A percentile compares a stretch with the other conserved stretches of the same genome.
Conservation (phyloP, 257 asterid species). For the Salvia splendens region DNA sequence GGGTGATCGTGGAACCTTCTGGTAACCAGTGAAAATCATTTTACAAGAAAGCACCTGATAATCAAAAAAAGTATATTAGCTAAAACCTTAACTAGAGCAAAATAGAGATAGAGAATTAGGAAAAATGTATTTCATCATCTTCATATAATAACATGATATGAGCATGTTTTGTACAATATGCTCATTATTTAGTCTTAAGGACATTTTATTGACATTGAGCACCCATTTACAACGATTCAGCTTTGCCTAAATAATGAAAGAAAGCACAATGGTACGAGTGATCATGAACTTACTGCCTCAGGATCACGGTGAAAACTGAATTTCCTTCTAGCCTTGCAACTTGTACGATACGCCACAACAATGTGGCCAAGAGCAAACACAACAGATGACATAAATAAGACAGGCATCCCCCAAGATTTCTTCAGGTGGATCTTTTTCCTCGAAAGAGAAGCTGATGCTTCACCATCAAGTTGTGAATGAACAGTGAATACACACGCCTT, state of each 20-base stretch:
- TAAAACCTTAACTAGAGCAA: background rate
- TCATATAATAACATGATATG: background rate
- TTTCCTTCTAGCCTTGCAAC: constrained; percentile 93
- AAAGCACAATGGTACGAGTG: background rate
- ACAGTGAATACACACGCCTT: constrained; percentile 84
- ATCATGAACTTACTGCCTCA: constrained; percentile 71
- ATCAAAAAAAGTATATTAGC: constrained; percentile 35
- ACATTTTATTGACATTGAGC: background rate
- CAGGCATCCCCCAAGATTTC: constrained; percentile 99
- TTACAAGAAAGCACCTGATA: constrained; percentile 79
- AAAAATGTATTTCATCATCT: background rate
- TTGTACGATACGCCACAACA: constrained; percentile 86
- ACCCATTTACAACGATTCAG: background rate
- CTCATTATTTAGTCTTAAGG: background rate
- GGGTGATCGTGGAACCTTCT: constrained; percentile 92
- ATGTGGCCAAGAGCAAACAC: constrained; percentile 97
- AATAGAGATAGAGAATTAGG: background rate
- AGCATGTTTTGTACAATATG: background rate
- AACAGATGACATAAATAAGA: constrained; percentile 86
- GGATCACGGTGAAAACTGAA: constrained; percentile 88
- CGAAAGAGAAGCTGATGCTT: constrained; percentile 67
- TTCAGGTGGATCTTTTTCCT: constrained; percentile 87
- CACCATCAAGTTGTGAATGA: constrained; percentile 81
- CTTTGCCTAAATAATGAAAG: background rate
- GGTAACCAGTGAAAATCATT: constrained; percentile 73